phyloP scores from a whole-genome alignment of 257 asterid genomes.

The Solanum infundibuliforme region DNA sequence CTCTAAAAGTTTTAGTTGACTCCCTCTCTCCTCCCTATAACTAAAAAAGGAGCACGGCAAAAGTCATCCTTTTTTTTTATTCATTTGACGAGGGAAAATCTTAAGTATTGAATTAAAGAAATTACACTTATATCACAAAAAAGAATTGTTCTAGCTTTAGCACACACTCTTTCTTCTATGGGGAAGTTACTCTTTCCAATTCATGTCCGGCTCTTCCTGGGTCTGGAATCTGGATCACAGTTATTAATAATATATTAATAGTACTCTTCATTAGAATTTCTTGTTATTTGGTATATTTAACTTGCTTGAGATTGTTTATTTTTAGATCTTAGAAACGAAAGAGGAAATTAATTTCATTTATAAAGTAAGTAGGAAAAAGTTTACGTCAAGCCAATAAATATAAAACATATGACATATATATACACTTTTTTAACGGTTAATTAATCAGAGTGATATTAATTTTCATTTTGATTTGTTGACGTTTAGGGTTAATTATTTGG shows the following conservation, averaged over 20 bases:
- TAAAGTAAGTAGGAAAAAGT: too few species aligned
- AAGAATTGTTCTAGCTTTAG: not conserved
- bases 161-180: not conserved
- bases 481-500: not conserved
- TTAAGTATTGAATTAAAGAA: too few species aligned
- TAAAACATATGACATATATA: not conserved
- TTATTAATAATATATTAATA: too few species aligned
- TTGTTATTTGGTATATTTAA: too few species aligned
- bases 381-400: too few species aligned
- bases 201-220: not conserved
- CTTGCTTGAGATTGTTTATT: too few species aligned
- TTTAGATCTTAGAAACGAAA: not conserved
- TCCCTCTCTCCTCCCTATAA: too few species aligned
- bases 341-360: not conserved
- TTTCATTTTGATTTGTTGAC: not conserved
- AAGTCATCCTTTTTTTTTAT: too few species aligned
- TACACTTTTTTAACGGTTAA: not conserved
- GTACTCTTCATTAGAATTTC: too few species aligned
- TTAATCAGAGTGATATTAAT: not conserved
- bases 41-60: too few species aligned
- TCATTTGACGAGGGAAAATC: rapidly evolving
- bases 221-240: not conserved
- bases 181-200: not conserved
- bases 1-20: too few species aligned
- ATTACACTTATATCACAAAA: too few species aligned